Conservation (phyloP, 1,284 basidiomycete genomes). For the Polyporus tsugae region DNA sequence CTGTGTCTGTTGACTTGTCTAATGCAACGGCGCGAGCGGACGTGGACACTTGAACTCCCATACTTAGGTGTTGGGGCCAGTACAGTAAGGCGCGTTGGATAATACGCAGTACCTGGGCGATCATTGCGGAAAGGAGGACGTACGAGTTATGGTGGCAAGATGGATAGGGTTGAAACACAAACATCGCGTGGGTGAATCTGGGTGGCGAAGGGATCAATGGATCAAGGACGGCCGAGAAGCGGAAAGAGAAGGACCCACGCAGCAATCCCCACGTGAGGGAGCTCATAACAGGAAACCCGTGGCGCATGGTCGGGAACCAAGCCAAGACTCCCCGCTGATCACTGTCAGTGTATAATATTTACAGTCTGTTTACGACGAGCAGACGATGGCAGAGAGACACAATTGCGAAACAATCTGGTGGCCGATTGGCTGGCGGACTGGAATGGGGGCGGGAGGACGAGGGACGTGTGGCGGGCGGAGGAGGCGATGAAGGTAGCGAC, state of each 20-base stretch:
- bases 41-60: too few species aligned
- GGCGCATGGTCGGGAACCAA: neutral
- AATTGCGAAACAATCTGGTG: neutral
- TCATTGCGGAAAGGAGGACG: neutral
- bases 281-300: neutral
- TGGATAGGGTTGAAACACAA: neutral
- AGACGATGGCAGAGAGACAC: too few species aligned
- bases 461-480: conserved; percentile 1
- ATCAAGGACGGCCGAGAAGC: neutral
- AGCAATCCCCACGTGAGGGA: neutral
- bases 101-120: too few species aligned
- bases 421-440: too few species aligned
- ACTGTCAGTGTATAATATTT: too few species aligned
- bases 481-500: neutral
- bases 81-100: too few species aligned
- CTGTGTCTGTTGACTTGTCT: neutral
- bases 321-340: too few species aligned
- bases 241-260: neutral
- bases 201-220: neutral
- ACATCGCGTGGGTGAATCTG: too few species aligned
- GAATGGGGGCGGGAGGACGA: neutral
- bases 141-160: neutral
- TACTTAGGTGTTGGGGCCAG: too few species aligned
- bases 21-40: neutral
- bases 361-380: too few species aligned